Conservation (phyloP, 1,284 basidiomycete genomes). For the Malassezia yamatoensis region DNA sequence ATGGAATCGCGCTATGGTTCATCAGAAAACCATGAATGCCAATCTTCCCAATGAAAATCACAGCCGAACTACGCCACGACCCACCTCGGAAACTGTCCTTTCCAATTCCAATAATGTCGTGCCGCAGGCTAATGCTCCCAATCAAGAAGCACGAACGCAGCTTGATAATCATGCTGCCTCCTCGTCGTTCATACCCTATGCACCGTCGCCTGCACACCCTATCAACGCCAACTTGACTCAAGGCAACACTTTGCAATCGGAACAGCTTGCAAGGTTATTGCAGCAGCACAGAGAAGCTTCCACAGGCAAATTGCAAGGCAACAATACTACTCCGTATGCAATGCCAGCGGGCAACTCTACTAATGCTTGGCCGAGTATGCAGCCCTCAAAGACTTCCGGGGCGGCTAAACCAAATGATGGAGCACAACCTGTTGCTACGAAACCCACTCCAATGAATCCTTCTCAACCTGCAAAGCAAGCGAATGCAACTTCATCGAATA, state of each 20-base stretch:
- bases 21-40: conserved; percentile 30
- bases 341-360: too few species aligned
- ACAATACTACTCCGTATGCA: too few species aligned
- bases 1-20: conserved; percentile 39
- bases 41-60: conserved; percentile 2
- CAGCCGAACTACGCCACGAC: neutral
- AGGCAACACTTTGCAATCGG: conserved; percentile 22
- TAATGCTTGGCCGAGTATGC: too few species aligned
- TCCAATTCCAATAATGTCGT: neutral
- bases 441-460: neutral
- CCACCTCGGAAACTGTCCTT: neutral
- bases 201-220: too few species aligned
- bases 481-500: neutral
- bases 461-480: neutral
- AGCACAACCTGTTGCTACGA: conserved; percentile 2
- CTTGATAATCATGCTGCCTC: too few species aligned
- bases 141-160: conserved; percentile 10
- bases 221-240: too few species aligned
- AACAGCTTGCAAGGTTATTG: conserved; percentile 27
- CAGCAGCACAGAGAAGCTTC: conserved; percentile 9
- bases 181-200: too few species aligned
- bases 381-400: too few species aligned
- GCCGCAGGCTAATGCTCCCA: neutral
- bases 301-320: too few species aligned
- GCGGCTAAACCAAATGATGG: neutral